A percentile compares a stretch with the other conserved stretches of the same genome.
Conservation (phyloP, 371 early-diverging fungal species). For the Circinella minor region DNA sequence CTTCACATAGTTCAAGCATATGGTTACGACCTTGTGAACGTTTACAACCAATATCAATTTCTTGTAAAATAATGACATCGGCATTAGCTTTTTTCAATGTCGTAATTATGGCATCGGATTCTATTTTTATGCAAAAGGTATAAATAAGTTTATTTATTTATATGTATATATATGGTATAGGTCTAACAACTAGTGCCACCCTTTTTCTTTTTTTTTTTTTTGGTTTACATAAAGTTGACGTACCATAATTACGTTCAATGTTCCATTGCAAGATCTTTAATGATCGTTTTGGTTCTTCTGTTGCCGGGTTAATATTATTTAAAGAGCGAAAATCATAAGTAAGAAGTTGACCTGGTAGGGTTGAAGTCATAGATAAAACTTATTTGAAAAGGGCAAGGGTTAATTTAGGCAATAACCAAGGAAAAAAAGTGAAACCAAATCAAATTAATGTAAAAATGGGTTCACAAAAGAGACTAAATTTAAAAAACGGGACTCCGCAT, state of each 20-base stretch:
- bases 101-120: conserved; percentile 62
- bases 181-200: no score
- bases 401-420: not conserved
- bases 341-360: conserved; percentile 1
- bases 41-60: conserved; percentile 74
- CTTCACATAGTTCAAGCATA: conserved; percentile 55
- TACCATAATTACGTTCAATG: conserved; percentile 24
- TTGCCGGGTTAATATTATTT: not conserved
- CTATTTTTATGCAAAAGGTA: conserved; percentile 14
- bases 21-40: conserved; percentile 71
- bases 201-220: no score
- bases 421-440: not conserved
- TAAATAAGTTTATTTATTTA: no score
- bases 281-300: not conserved
- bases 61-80: conserved; percentile 73
- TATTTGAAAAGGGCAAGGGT: not conserved
- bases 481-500: no score
- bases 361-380: not conserved
- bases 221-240: not conserved
- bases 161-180: no score
- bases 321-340: conserved; percentile 9
- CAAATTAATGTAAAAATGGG: no score
- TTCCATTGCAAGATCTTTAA: conserved; percentile 22
- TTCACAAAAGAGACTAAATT: no score
- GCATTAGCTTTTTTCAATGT: conserved; percentile 61